Conservation (phyloP, 495 filamentous ascomycete species). For the Aspergillus incahuasiensis region DNA sequence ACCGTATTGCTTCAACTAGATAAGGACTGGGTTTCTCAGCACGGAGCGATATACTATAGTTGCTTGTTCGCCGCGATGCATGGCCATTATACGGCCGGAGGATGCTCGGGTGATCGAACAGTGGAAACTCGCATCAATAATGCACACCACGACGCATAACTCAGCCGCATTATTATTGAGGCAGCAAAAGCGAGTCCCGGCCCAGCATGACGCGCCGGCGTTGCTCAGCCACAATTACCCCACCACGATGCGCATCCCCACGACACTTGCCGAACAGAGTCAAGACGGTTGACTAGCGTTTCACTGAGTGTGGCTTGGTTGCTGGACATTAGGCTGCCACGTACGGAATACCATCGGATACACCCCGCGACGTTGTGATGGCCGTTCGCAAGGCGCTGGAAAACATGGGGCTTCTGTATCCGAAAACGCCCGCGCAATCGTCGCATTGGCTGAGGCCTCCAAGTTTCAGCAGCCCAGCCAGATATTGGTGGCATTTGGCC, state of each 20-base stretch:
- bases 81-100: too few species aligned
- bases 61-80: too few species aligned
- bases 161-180: slow-evolving; percentile 5
- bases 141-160: not conserved
- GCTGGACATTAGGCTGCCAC: slow-evolving; percentile 6
- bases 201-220: not conserved
- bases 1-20: too few species aligned
- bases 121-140: not conserved
- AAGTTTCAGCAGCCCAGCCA: not conserved
- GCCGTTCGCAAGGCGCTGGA: not conserved
- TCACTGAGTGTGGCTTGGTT: slow-evolving; percentile 9
- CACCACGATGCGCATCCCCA: not conserved
- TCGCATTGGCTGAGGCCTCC: not conserved
- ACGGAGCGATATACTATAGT: too few species aligned
- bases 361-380: not conserved
- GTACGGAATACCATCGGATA: not conserved
- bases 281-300: not conserved
- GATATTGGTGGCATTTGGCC: not conserved
- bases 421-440: not conserved
- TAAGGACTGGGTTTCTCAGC: too few species aligned
- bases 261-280: not conserved
- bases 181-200: not conserved
- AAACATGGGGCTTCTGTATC: not conserved
- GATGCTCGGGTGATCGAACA: not conserved
- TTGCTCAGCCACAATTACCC: slow-evolving; percentile 7